These are phyloP conservation scores for Pythium brassicae DNA, from an alignment of 352 stramenopile genomes.

Conservation along the genomic window DNA sequence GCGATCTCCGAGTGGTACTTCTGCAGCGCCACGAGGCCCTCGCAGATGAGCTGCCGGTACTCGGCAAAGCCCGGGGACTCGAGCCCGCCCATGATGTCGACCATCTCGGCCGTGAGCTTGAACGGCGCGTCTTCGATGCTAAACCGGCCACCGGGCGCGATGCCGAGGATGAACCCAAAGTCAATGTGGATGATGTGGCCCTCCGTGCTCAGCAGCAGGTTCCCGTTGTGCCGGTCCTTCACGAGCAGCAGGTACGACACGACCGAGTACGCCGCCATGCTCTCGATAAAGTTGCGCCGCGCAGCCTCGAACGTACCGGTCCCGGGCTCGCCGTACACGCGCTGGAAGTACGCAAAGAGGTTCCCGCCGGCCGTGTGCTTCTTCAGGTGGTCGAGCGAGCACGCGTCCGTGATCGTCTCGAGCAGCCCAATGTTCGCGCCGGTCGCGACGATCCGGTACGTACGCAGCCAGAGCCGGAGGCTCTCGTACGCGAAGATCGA, in stretches of 20 bases:
- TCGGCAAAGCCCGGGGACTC: constrained; percentile 81
- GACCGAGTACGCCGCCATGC: constrained; percentile 96
- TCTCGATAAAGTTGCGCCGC: constrained; percentile 92
- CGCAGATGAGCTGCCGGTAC: constrained; percentile 91
- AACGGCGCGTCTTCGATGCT: constrained; percentile 98
- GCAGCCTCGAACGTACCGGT: constrained; percentile 54
- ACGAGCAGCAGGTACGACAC: constrained; percentile 97
- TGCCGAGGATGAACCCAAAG: constrained; percentile 98
- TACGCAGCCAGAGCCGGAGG: constrained; percentile 90
- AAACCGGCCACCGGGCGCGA: constrained; percentile 96
- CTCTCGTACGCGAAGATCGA: constrained; percentile 93
- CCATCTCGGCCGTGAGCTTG: constrained; percentile 98
- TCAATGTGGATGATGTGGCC: constrained; percentile 99
- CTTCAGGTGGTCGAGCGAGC: constrained; percentile 96
- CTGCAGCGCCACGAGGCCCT: constrained; percentile 93
- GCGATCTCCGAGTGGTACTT: constrained; percentile 91
- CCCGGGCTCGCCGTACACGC: constrained; percentile 39
- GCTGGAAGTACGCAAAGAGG: constrained; percentile 89
- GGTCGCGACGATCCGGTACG: constrained; percentile 95
- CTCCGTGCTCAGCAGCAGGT: constrained; percentile 96
- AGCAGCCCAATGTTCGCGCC: constrained; percentile 92
- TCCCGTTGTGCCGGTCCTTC: constrained; percentile 99
- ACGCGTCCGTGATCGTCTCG: constrained; percentile 94
- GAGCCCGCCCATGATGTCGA: constrained; percentile 94
- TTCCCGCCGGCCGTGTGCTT: constrained; percentile 88